These are phyloP conservation scores for Neofusicoccum kwambonambiense DNA, from an alignment of 2,329 filamentous ascomycete species.

Conservation along the genomic window DNA sequence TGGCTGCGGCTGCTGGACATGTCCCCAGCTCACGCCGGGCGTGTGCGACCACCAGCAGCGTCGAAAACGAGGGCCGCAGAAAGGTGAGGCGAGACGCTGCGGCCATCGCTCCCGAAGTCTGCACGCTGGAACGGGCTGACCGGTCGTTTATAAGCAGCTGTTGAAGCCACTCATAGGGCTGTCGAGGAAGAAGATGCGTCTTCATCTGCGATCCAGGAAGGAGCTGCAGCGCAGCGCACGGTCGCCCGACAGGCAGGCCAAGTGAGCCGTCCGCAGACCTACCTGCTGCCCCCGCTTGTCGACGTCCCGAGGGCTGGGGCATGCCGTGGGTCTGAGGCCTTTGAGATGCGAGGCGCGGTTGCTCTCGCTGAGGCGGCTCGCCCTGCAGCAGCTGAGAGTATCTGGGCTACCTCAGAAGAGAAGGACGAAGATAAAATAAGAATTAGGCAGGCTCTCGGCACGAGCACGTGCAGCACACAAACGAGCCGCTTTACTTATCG, in stretches of 20 bases:
- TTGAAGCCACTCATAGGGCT: neutral
- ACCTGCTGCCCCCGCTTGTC: no score
- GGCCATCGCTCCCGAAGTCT: neutral
- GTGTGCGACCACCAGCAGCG: no score
- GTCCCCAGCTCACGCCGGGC: no score
- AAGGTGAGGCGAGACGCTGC: no score
- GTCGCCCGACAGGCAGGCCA: no score
- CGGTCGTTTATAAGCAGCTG: neutral
- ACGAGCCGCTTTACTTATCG: neutral
- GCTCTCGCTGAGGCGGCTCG: neutral
- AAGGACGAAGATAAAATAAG: neutral
- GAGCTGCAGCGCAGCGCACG: no score
- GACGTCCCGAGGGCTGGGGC: no score
- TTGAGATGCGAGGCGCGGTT: no score
- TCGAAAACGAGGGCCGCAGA: no score
- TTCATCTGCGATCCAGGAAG: neutral
- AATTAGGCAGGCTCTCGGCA: neutral
- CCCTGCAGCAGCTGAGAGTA: neutral
- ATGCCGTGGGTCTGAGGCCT: no score
- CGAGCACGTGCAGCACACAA: neutral
- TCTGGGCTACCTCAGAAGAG: neutral
- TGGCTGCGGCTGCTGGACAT: no score
- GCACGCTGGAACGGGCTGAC: neutral
- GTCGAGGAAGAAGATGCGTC: neutral
- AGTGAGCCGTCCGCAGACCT: neutral